These are phyloP conservation scores for Abelmoschus esculentus DNA, from an alignment of 345 rosid species.

Conservation along the genomic window DNA sequence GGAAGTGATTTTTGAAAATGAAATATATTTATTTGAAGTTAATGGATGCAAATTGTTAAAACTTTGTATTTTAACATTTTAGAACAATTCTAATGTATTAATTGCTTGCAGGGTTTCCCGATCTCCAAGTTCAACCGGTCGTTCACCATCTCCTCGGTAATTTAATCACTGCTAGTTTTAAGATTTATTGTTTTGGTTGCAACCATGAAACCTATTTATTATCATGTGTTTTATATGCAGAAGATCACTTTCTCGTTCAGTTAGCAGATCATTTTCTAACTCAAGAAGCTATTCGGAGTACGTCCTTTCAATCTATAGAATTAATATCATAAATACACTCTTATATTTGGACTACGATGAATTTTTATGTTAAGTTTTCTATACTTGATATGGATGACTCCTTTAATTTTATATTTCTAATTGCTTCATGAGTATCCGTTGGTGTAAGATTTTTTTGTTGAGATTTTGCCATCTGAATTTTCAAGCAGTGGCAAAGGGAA, in stretches of 20 bases:
- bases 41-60: background rate
- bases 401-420: background rate
- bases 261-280: constrained; percentile 49
- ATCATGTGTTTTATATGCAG: constrained; percentile 22
- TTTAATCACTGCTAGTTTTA: constrained; percentile 27
- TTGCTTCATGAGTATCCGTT: background rate
- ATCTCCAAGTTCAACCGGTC: constrained; percentile 28
- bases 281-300: constrained; percentile 66
- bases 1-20: background rate
- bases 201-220: background rate
- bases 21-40: background rate
- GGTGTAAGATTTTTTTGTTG: background rate
- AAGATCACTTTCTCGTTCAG: constrained; percentile 47
- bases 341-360: background rate
- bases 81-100: background rate
- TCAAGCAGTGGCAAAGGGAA: constrained; percentile 31
- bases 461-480: constrained; percentile 11
- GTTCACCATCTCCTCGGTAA: constrained; percentile 26
- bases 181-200: background rate
- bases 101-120: constrained; percentile 30
- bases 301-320: background rate
- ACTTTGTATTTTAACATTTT: background rate
- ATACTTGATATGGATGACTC: background rate
- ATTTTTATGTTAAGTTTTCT: background rate
- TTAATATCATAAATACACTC: constrained; percentile 6